Evolutionary conservation across 495 filamentous ascomycete genomes (phyloP).

Genomic region (Thermochaetoides thermophila): DNA sequence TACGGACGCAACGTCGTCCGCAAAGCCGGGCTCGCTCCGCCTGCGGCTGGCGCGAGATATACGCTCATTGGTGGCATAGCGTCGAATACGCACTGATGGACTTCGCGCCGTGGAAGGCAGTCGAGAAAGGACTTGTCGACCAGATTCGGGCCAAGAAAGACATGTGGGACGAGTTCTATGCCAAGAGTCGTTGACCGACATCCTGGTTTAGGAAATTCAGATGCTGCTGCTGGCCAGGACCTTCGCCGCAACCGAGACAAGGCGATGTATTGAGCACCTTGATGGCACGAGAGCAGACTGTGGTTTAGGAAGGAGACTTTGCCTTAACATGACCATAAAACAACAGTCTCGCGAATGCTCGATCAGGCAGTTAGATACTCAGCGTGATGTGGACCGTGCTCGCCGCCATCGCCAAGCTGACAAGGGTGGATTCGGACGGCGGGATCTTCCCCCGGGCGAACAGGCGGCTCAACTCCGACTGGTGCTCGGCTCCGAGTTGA

Average conservation of each 20-base stretch:
- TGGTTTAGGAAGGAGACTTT: conserved; percentile 1
- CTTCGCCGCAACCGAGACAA: no score
- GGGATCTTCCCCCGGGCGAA: no score
- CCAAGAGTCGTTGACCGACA: no score
- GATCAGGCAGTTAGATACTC: not conserved
- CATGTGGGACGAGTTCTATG: conserved; percentile 1
- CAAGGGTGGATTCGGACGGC: no score
- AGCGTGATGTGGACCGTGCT: conserved; percentile 10
- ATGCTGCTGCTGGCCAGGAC: no score
- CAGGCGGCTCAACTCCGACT: no score
- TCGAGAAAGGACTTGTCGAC: not conserved
- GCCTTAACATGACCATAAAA: conserved; percentile 1
- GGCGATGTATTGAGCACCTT: not conserved
- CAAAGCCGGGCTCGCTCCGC: conserved; percentile 6
- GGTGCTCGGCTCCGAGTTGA: no score
- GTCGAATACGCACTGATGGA: not conserved
- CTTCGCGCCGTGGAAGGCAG: not conserved
- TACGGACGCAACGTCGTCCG: conserved; percentile 8
- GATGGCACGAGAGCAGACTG: not conserved
- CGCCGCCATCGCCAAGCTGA: not conserved
- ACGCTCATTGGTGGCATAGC: conserved; percentile 7
- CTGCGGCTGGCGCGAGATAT: conserved; percentile 8
- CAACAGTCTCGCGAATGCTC: not conserved
- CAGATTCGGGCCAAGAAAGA: not conserved
- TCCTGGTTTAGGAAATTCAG: no score